Conservation (phyloP, 1,284 basidiomycete genomes). For the Apiotrichum domesticum region DNA sequence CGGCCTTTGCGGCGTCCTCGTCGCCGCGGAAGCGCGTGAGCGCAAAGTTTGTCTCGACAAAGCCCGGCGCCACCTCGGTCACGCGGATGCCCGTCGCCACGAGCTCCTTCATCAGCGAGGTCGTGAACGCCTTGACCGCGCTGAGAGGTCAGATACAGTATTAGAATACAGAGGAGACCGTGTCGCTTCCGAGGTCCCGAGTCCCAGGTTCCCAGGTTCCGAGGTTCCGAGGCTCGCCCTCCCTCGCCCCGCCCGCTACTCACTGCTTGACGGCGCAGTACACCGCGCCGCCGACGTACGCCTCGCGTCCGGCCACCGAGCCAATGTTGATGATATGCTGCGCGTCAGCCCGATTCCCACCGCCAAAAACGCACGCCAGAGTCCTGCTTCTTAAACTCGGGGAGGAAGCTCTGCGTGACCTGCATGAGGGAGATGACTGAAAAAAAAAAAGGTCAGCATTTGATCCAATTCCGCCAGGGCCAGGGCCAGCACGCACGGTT, state of each 20-base stretch:
- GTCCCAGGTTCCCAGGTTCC: no score
- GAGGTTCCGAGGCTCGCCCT: no score
- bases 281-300: conserved; percentile 72
- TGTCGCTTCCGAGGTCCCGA: no score
- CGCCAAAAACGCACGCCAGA: conserved; percentile 50
- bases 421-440: conserved; percentile 9
- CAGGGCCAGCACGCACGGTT: conserved; percentile 55
- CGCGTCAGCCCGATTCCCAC: not conserved
- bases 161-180: no score
- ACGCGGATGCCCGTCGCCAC: conserved; percentile 83
- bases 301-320: conserved; percentile 77
- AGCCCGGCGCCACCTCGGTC: conserved; percentile 79
- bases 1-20: conserved; percentile 65
- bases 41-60: conserved; percentile 55
- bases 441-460: not conserved
- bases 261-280: conserved; percentile 42
- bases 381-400: conserved; percentile 79
- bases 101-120: conserved; percentile 68
- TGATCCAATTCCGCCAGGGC: not conserved
- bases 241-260: not conserved
- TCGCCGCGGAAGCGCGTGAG: conserved; percentile 77
- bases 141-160: conserved; percentile 2
- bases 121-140: conserved; percentile 81
- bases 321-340: conserved; percentile 86
- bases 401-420: conserved; percentile 8